Base-by-base conservation (phyloP, 306 rosid genomes). In the Lathyrus sativus region DNA sequence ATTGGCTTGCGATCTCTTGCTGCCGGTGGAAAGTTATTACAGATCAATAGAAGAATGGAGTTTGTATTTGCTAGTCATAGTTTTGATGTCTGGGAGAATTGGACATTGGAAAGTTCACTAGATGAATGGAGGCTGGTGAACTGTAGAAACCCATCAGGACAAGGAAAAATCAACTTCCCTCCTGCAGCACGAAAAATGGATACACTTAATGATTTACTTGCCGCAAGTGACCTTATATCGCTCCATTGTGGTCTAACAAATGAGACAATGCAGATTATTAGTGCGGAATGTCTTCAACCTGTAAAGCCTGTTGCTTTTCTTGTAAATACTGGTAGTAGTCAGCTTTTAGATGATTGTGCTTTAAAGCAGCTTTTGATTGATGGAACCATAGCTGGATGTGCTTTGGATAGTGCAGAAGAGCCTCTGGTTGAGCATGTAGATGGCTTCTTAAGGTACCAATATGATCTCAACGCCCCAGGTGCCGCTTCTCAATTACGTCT, bases 401-500 rank as follows among this genome's bases (percentile, higher is more conserved):
- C 99, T 70, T 88, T 95, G 71, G 99, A 95, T 77, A 97, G 99
- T 41, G 99, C 96, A 35, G 99, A 95, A 81, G 99, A 97, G 55
- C 97, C 97, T 28, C 99, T n/a, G n/a, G n/a, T n/a, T n/a, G n/a
- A n/a, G n/a, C n/a, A n/a, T n/a, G n/a, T n/a, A n/a, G n/a, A n/a
- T n/a, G n/a, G n/a, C n/a, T n/a, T n/a, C n/a, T n/a, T n/a, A n/a
- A n/a, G n/a, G n/a, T n/a, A n/a, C n/a, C n/a, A n/a, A n/a, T n/a
- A n/a, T n/a, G n/a, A n/a, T n/a, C n/a, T n/a, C n/a, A n/a, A n/a
- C n/a, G n/a, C n/a, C n/a, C n/a, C n/a, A n/a, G n/a, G n/a, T n/a
- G n/a, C n/a, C n/a, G n/a, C n/a, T n/a, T n/a, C n/a, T n/a, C n/a
- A n/a, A n/a, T n/a, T n/a, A n/a, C n/a, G n/a, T n/a, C n/a, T n/a